phyloP scores from a whole-genome alignment of 495 filamentous ascomycete species.

The Daldinia childiae region DNA sequence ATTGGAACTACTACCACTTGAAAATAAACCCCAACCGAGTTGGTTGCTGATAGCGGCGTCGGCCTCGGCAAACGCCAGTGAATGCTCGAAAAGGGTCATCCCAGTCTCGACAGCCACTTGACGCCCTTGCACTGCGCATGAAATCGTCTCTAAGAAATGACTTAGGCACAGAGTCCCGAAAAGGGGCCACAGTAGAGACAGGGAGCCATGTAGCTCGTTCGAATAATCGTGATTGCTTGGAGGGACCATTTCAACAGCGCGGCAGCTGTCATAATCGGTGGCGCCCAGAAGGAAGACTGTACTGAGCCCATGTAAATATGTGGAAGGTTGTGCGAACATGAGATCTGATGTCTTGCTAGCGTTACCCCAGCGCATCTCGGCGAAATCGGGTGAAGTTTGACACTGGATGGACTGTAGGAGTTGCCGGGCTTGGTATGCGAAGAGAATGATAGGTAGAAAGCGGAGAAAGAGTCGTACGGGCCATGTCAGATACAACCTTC shows the following conservation, averaged over 20 bases:
- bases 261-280: constrained; percentile 74
- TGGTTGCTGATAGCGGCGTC: constrained; percentile 83
- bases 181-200: constrained; percentile 86
- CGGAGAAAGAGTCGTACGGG: constrained; percentile 76
- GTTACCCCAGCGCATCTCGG: constrained; percentile 75
- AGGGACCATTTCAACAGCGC: constrained; percentile 74
- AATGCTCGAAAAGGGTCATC: constrained; percentile 97
- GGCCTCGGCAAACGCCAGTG: constrained; percentile 93
- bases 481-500: constrained; percentile 77
- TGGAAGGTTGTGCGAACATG: constrained; percentile 76
- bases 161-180: constrained; percentile 83
- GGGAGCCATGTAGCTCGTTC: constrained; percentile 71
- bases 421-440: constrained; percentile 70
- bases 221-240: constrained; percentile 50
- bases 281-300: constrained; percentile 74
- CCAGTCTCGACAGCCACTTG: constrained; percentile 83
- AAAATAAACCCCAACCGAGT: constrained; percentile 73
- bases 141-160: constrained; percentile 87
- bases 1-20: constrained; percentile 46
- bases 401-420: constrained; percentile 89
- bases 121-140: constrained; percentile 89
- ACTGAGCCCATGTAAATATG: constrained; percentile 73
- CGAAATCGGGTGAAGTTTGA: constrained; percentile 84
- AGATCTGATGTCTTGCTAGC: constrained; percentile 70
- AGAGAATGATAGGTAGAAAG: constrained; percentile 76